phyloP scores from a whole-genome alignment of 2,329 filamentous ascomycete species.

The Alternaria incomplexa region DNA sequence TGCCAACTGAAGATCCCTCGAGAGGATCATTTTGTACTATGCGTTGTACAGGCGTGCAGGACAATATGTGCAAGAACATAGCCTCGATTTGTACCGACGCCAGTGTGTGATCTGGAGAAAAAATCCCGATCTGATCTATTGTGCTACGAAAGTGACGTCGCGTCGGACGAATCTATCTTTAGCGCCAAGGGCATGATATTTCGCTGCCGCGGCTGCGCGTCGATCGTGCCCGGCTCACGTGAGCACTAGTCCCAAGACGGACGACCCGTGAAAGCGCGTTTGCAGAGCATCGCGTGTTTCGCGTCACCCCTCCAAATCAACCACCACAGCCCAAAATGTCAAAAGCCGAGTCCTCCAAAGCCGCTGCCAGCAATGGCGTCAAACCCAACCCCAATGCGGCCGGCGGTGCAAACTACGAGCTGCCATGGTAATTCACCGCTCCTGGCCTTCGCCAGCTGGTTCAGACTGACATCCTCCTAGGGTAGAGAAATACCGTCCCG shows the following conservation, averaged over 20 bases:
- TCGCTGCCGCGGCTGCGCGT: not conserved
- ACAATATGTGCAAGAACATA: not conserved
- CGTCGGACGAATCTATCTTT: not conserved
- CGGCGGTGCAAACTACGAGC: slow-evolving; percentile 66
- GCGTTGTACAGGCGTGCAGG: not conserved
- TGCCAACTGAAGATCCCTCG: not conserved
- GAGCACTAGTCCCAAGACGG: slow-evolving; percentile 13
- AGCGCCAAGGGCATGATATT: not conserved
- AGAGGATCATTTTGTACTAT: not conserved
- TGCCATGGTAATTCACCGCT: slow-evolving; percentile 70
- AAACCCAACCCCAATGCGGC: slow-evolving; percentile 50
- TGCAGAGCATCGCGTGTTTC: slow-evolving; percentile 20
- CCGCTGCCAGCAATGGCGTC: slow-evolving; percentile 52
- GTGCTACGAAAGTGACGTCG: not conserved
- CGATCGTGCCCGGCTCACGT: slow-evolving; percentile 14
- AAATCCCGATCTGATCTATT: not conserved
- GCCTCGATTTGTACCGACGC: not conserved
- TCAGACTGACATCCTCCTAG: slow-evolving; percentile 55
- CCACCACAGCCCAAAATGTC: slow-evolving; percentile 48
- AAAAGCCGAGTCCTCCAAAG: slow-evolving; percentile 58
- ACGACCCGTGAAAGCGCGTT: slow-evolving; percentile 29
- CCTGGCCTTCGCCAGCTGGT: not conserved
- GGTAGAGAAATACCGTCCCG: slow-evolving; percentile 97
- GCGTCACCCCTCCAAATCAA: slow-evolving; percentile 30
- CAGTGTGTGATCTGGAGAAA: not conserved